A percentile compares a stretch with the other conserved stretches of the same genome.
Conservation (phyloP, 2,329 filamentous ascomycete genomes). For the Hymenoscyphus scutula region DNA sequence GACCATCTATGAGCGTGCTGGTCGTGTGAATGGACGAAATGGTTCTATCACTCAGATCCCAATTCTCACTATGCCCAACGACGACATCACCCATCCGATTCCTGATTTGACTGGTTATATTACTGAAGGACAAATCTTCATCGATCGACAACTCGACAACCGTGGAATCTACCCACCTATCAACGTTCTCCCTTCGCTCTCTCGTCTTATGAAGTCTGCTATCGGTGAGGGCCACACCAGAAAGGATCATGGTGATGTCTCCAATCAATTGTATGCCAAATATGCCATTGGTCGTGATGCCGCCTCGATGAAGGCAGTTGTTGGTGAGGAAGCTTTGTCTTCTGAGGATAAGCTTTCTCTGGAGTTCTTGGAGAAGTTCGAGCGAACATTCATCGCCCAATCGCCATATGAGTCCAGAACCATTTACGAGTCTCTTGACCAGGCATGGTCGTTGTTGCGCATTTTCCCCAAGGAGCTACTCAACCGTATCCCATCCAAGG, state of each 20-base stretch:
- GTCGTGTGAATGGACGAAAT: slow-evolving; percentile 93
- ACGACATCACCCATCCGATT: slow-evolving; percentile 98
- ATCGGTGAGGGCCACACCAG: slow-evolving; percentile 97
- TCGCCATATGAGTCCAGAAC: slow-evolving; percentile 87
- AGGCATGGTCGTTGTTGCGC: slow-evolving; percentile 92
- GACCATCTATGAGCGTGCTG: slow-evolving; percentile 98
- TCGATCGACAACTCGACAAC: slow-evolving; percentile 91
- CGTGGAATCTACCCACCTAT: slow-evolving; percentile 98
- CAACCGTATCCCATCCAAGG: slow-evolving; percentile 86
- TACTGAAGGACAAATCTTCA: slow-evolving; percentile 97
- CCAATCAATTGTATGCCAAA: slow-evolving; percentile 99
- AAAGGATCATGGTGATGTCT: slow-evolving; percentile 96
- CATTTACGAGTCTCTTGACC: slow-evolving; percentile 91
- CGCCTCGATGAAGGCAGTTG: slow-evolving; percentile 98
- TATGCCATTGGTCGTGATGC: slow-evolving; percentile 99
- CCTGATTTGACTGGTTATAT: slow-evolving; percentile 99
- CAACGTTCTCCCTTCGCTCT: slow-evolving; percentile 96
- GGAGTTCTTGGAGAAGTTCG: slow-evolving; percentile 98
- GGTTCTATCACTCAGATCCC: slow-evolving; percentile 99
- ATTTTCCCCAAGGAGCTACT: slow-evolving; percentile 98
- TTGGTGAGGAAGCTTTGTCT: slow-evolving; percentile 94
- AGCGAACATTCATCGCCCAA: slow-evolving; percentile 90
- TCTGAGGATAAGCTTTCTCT: slow-evolving; percentile 96
- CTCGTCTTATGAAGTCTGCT: slow-evolving; percentile 99
- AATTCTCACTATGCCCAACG: slow-evolving; percentile 99